Percentiles rank a stretch among this genome's conserved stretches.
Conservation (phyloP, 768 basidiomycete species). For the Leccinellum albellum region DNA sequence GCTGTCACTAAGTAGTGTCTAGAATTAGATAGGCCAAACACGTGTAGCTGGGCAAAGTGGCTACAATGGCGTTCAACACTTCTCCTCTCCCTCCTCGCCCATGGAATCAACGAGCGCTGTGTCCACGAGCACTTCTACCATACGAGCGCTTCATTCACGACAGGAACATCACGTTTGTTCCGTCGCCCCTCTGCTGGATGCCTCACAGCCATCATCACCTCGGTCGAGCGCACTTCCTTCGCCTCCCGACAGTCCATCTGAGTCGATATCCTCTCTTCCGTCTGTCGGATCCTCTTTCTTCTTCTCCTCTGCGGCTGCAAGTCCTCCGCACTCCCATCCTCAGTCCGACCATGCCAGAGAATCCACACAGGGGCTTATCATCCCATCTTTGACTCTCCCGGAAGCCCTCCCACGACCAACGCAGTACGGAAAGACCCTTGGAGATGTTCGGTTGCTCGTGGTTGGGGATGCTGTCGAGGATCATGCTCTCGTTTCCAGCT, state of each 20-base stretch:
- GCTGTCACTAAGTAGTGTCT: background rate
- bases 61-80: slow-evolving; percentile 1
- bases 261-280: slow-evolving; percentile 65
- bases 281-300: slow-evolving; percentile 74
- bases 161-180: slow-evolving; percentile 15
- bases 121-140: slow-evolving; percentile 38
- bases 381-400: slow-evolving; percentile 65
- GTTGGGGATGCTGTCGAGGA: slow-evolving; percentile 41
- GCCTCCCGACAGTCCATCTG: slow-evolving; percentile 59
- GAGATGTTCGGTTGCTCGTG: slow-evolving; percentile 55
- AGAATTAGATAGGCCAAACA: slow-evolving; percentile 25
- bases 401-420: slow-evolving; percentile 60
- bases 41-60: slow-evolving; percentile 27
- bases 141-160: slow-evolving; percentile 33
- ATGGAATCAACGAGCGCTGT: slow-evolving; percentile 24
- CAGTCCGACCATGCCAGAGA: slow-evolving; percentile 39
- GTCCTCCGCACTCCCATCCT: slow-evolving; percentile 52
- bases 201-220: slow-evolving; percentile 46
- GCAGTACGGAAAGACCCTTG: slow-evolving; percentile 64
- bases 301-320: slow-evolving; percentile 70
- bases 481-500: slow-evolving; percentile 36
- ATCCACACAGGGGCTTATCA: slow-evolving; percentile 55
- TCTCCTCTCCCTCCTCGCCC: slow-evolving; percentile 3
- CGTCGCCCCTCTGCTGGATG: slow-evolving; percentile 1
- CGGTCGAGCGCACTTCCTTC: slow-evolving; percentile 50